phyloP scores from a whole-genome alignment of 1,284 basidiomycete genomes.

The Trametes polyzona region DNA sequence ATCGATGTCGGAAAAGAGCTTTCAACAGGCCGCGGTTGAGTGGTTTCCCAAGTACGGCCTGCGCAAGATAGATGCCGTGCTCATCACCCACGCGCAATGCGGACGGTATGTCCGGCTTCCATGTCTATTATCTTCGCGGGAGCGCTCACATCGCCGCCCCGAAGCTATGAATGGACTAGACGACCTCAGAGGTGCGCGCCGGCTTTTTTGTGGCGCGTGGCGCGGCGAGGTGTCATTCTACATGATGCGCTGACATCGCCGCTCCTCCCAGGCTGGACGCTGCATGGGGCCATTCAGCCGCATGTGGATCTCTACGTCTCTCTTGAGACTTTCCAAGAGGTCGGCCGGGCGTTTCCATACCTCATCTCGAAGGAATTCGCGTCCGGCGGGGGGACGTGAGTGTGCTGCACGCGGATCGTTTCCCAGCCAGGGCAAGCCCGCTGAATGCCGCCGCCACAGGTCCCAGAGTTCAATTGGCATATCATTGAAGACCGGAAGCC shows the following conservation, averaged over 20 bases:
- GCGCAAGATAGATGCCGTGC: slow-evolving; percentile 74
- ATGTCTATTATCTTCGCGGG: slow-evolving; percentile 4
- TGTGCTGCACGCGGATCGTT: slow-evolving; percentile 17
- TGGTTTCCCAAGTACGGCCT: slow-evolving; percentile 81
- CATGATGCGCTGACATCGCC: neutral
- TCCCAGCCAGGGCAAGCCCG: neutral
- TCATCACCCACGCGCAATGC: slow-evolving; percentile 83
- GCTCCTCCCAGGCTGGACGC: slow-evolving; percentile 66
- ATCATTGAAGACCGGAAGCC: slow-evolving; percentile 64
- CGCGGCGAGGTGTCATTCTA: neutral
- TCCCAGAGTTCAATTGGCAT: slow-evolving; percentile 81
- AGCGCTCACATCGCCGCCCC: slow-evolving; percentile 8
- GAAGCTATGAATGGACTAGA: slow-evolving; percentile 83
- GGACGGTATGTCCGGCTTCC: slow-evolving; percentile 55
- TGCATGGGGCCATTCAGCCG: slow-evolving; percentile 64
- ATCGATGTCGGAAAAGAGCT: slow-evolving; percentile 85
- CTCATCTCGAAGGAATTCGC: slow-evolving; percentile 75
- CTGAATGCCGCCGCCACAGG: slow-evolving; percentile 42
- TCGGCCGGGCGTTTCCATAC: slow-evolving; percentile 76
- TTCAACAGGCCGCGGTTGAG: slow-evolving; percentile 74
- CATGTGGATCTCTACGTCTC: slow-evolving; percentile 78
- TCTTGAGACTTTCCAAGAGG: slow-evolving; percentile 62
- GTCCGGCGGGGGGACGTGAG: slow-evolving; percentile 79
- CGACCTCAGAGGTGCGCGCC: slow-evolving; percentile 68
- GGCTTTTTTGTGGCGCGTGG: slow-evolving; percentile 11